Conservation (phyloP, 148 eudicot species). For the Tetragonia tetragonoides region DNA sequence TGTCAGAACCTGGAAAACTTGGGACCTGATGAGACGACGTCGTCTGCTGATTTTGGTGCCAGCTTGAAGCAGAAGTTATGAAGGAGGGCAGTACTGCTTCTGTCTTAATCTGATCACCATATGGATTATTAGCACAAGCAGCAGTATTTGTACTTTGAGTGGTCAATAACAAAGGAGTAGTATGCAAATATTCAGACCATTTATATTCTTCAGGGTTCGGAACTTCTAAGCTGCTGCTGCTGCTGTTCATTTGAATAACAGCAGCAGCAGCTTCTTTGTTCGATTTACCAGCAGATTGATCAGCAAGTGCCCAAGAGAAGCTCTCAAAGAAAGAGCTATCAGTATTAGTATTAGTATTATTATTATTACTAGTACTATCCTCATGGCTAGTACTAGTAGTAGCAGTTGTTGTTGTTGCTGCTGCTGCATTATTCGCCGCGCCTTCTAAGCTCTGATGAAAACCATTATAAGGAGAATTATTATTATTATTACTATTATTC, state of each 20-base stretch:
- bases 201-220: slow-evolving; percentile 53
- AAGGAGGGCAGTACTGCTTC: slow-evolving; percentile 33
- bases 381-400: slow-evolving; percentile 30
- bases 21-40: slow-evolving; percentile 16
- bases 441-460: slow-evolving; percentile 10
- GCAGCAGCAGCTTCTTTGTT: neutral
- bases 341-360: slow-evolving; percentile 14
- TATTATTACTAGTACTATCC: slow-evolving; percentile 20
- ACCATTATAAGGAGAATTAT: neutral
- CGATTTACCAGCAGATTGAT: slow-evolving; percentile 5
- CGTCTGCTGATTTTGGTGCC: slow-evolving; percentile 44
- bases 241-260: slow-evolving; percentile 23
- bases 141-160: slow-evolving; percentile 2
- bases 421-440: neutral
- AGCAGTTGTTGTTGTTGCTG: slow-evolving; percentile 19
- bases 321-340: slow-evolving; percentile 34
- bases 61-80: slow-evolving; percentile 6
- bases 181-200: slow-evolving; percentile 68
- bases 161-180: slow-evolving; percentile 36
- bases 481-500: neutral
- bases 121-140: slow-evolving; percentile 27
- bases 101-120: slow-evolving; percentile 44
- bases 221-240: slow-evolving; percentile 26
- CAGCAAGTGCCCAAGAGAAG: slow-evolving; percentile 46
- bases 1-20: slow-evolving; percentile 37